Evolutionary conservation across 2,329 filamentous ascomycete genomes (phyloP).

Genomic region (Acrocalymma vagum): DNA sequence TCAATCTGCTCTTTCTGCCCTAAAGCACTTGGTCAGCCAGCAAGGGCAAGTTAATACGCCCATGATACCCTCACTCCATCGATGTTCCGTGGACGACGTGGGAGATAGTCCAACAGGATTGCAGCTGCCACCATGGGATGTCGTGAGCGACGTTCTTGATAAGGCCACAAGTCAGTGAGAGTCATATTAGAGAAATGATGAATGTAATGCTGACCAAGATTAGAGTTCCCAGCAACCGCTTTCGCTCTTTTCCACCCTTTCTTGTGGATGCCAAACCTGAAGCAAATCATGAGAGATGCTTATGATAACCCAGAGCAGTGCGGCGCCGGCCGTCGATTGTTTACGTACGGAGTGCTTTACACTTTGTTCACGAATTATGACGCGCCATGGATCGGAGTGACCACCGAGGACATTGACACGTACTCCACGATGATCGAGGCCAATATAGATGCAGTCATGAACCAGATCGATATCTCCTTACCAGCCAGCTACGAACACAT

Average conservation of each 20-base stretch:
- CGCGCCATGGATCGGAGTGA: slow-evolving; percentile 1
- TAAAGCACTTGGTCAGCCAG: slow-evolving; percentile 30
- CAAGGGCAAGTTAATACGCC: slow-evolving; percentile 17
- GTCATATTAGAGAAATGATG: no score
- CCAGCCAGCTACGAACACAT: slow-evolving; percentile 35
- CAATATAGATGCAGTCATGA: slow-evolving; percentile 49
- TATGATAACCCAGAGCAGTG: slow-evolving; percentile 13
- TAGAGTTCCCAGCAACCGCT: slow-evolving; percentile 19
- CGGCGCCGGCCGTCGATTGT: slow-evolving; percentile 14
- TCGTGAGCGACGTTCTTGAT: slow-evolving; percentile 27
- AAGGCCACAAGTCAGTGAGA: slow-evolving; percentile 30
- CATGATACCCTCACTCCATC: slow-evolving; percentile 7
- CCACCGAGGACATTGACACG: slow-evolving; percentile 2
- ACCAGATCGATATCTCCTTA: slow-evolving; percentile 26
- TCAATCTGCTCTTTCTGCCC: slow-evolving; percentile 26
- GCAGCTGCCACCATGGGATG: slow-evolving; percentile 27
- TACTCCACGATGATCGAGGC: slow-evolving; percentile 33
- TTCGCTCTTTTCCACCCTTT: slow-evolving; percentile 28
- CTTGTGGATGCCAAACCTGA: slow-evolving; percentile 17
- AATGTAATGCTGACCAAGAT: no score
- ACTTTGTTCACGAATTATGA: slow-evolving; percentile 26
- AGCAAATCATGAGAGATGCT: slow-evolving; percentile 15
- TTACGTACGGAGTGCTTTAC: slow-evolving; percentile 26
- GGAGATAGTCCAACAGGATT: slow-evolving; percentile 19
- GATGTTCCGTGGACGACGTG: slow-evolving; percentile 13